Evolutionary conservation across 2,329 filamentous ascomycete genomes (phyloP), one percentile per base, ranked within the genome.

Genomic region (Paecilomyces variotii): DNA sequence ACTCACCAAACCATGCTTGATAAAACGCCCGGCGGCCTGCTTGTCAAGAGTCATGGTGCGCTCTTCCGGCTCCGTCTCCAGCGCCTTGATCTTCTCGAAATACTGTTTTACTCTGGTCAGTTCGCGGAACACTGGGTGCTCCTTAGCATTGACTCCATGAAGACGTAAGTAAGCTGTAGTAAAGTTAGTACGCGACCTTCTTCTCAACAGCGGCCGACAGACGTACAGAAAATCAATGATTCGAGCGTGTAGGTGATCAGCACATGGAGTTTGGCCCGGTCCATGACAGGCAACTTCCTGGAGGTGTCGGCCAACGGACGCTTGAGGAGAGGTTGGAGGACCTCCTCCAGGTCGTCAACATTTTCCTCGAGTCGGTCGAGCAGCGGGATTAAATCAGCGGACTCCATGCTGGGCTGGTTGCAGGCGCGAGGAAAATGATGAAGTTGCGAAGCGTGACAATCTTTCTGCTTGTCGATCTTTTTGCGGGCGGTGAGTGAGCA

Each of bases 261-360:
- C n/a, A 94, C 87, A 71, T 95, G 91, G 60, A 97, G 85, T 77
- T 97, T 97, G 6, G 94, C 91, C 77, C 91, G 92, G 79, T 97
- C 93, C 61, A 99, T 82, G n/a, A 97, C 81, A 1, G 93, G 92
- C 28, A 97, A 81, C 70, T 91, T 91, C 57, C 85, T 87, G 4
- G 90, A 85, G 58, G 85, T 83, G 49, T 87, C 84, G 55, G 84
- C 79, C 51, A 97, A 77, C 1, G 82, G 74, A 55, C 81, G 81
- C 35, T 80, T 79, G 27, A 96, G 77, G 4, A 97, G 78, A n/a
- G 93, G 91, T 62, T 84, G 76, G 28, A 97, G 80, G 3, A 84
- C 80, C 35, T 87, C 83, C 70, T 95, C 85, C 53, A 97, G 82
- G 57, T 87, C 84, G 74, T 95, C 89, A 55, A 97, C 84, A 71